phyloP scores from a whole-genome alignment of 2,329 filamentous ascomycete species.

The Tolypocladium ophioglossoides region DNA sequence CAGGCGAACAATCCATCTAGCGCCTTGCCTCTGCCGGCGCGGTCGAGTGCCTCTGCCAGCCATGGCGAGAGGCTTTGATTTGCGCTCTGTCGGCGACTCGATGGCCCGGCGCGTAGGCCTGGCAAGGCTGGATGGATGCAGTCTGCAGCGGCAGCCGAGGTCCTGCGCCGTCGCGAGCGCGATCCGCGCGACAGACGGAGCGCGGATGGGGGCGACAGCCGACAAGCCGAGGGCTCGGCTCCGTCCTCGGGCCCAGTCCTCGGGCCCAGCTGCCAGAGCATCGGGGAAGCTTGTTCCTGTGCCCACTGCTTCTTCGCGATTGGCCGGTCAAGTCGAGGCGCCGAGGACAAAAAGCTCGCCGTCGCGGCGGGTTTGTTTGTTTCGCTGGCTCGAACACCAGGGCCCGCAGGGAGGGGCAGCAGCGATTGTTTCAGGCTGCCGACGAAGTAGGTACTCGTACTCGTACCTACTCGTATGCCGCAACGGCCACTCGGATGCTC shows the following conservation, averaged over 20 bases:
- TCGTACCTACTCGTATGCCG: too few species aligned
- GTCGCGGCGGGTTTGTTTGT: too few species aligned
- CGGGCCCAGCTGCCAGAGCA: not conserved
- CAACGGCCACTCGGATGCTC: not conserved
- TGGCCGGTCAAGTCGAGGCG: constrained; percentile 1
- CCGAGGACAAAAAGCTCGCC: not conserved
- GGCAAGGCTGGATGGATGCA: not conserved
- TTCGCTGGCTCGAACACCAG: not conserved
- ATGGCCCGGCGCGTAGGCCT: not conserved
- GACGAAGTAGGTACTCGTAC: too few species aligned
- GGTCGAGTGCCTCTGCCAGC: not conserved
- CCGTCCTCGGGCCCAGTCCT: not conserved
- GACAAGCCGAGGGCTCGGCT: not conserved
- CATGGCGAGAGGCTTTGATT: not conserved
- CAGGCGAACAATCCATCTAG: not conserved
- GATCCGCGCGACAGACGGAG: not conserved
- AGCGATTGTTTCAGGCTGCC: not conserved
- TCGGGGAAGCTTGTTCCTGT: not conserved
- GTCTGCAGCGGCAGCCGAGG: not conserved
- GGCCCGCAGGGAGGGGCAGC: not conserved
- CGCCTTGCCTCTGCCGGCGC: not conserved
- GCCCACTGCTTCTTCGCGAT: constrained; percentile 1
- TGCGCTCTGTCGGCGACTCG: not conserved
- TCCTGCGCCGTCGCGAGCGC: too few species aligned
- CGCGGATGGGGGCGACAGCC: not conserved